Evolutionary conservation across 2,329 filamentous ascomycete genomes (phyloP).

Genomic region (Hansfordia pulvinata): DNA sequence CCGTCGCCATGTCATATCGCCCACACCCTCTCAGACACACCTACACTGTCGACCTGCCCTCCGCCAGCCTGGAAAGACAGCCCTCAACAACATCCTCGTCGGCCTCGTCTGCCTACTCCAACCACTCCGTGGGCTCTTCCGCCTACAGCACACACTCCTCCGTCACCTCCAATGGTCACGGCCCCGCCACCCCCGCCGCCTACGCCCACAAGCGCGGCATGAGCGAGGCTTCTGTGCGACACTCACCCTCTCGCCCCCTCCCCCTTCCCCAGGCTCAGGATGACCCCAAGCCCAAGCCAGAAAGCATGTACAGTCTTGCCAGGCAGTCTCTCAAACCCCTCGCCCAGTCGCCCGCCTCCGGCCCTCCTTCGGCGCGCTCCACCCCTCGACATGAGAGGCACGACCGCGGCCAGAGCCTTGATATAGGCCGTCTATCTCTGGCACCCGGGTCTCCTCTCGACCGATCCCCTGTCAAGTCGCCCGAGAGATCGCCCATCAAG

Average conservation of each 20-base stretch:
- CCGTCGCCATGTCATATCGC: conserved; percentile 39
- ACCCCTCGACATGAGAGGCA: conserved; percentile 26
- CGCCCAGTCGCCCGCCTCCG: conserved; percentile 45
- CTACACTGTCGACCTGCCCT: conserved; percentile 23
- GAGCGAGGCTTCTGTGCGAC: conserved; percentile 51
- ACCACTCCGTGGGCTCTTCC: conserved; percentile 28
- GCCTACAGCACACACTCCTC: conserved; percentile 57
- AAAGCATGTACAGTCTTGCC: conserved; percentile 55
- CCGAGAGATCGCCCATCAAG: conserved; percentile 26
- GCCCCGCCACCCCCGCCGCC: conserved; percentile 14
- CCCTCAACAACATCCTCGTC: conserved; percentile 58
- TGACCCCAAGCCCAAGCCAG: conserved; percentile 31
- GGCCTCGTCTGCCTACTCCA: conserved; percentile 56
- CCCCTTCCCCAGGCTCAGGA: conserved; percentile 16
- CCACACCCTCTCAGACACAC: conserved; percentile 43
- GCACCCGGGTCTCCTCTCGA: conserved; percentile 24
- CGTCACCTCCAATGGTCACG: conserved; percentile 49
- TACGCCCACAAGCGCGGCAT: conserved; percentile 57
- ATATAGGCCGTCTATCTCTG: conserved; percentile 41
- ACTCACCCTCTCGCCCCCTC: conserved; percentile 33
- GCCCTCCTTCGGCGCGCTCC: conserved; percentile 18
- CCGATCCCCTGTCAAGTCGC: too few relatives aligned
- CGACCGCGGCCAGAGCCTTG: conserved; percentile 51
- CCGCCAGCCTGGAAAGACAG: conserved; percentile 38
- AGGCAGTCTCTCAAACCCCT: conserved; percentile 68